Percentiles rank a stretch among this genome's conserved stretches.
Conservation (phyloP, 2,329 filamentous ascomycete species). For the Nemania sp. region DNA sequence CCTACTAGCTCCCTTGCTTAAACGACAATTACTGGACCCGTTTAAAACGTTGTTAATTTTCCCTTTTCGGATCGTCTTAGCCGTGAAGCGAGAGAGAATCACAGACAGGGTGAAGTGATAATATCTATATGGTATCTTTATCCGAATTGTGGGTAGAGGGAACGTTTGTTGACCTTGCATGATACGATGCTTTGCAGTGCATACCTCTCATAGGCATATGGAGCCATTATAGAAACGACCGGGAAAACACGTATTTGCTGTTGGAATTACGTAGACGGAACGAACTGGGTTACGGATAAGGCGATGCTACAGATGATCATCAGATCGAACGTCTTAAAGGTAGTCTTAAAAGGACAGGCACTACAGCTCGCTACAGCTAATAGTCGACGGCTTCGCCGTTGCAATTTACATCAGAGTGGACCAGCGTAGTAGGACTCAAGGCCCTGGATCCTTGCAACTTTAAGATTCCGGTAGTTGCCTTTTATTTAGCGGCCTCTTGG, state of each 20-base stretch:
- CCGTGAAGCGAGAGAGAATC: background rate
- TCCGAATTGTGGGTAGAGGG: too few species aligned
- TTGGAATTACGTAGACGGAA: slow-evolving; percentile 7
- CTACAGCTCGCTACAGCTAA: background rate
- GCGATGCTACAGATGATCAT: slow-evolving; percentile 8
- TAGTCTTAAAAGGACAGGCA: background rate
- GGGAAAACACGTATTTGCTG: background rate
- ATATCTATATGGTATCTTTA: too few species aligned
- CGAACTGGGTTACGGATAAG: slow-evolving; percentile 9
- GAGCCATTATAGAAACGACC: background rate
- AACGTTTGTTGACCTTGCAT: slow-evolving; percentile 29
- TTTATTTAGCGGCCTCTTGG: slow-evolving; percentile 20
- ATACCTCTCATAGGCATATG: too few species aligned
- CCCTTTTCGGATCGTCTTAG: slow-evolving; percentile 8
- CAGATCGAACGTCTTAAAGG: background rate
- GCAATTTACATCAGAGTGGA: slow-evolving; percentile 7
- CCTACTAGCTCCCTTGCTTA: slow-evolving; percentile 9
- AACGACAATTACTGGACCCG: slow-evolving; percentile 1
- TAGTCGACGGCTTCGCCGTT: slow-evolving; percentile 12
- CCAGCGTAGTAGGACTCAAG: background rate
- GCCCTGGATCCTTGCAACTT: slow-evolving; percentile 27
- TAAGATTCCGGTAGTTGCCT: slow-evolving; percentile 25
- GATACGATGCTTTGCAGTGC: background rate
- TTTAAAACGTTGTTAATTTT: slow-evolving; percentile 12
- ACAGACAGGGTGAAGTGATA: background rate